Conservation (phyloP, 2,329 filamentous ascomycete genomes). For the Beauveria bassiana region DNA sequence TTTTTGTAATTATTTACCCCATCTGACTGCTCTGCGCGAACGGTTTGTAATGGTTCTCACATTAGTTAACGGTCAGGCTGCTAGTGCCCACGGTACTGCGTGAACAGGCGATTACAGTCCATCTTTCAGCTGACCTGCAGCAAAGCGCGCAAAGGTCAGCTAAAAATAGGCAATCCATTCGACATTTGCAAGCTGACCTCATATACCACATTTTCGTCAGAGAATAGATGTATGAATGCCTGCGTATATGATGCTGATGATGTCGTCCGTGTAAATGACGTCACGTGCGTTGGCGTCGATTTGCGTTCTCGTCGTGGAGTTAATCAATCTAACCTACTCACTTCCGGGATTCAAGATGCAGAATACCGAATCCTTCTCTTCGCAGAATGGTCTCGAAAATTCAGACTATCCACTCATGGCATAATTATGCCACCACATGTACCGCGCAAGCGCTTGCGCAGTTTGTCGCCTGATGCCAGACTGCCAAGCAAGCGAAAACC, state of each 20-base stretch:
- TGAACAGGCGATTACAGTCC: neutral
- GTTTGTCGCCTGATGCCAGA: conserved; percentile 19
- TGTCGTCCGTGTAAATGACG: neutral
- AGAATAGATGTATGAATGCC: no score
- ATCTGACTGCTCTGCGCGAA: neutral
- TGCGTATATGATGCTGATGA: neutral
- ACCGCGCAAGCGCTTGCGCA: conserved; percentile 57
- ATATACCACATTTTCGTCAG: no score
- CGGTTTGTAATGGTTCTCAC: neutral
- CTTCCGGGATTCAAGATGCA: neutral
- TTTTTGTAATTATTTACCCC: no score
- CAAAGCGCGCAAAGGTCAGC: no score
- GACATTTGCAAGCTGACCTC: neutral
- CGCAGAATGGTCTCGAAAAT: neutral
- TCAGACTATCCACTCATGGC: neutral
- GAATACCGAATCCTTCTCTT: neutral
- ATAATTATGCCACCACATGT: conserved; percentile 58
- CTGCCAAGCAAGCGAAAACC: conserved; percentile 35
- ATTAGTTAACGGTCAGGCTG: neutral
- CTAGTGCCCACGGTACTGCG: neutral
- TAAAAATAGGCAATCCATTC: neutral
- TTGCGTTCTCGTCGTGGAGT: neutral
- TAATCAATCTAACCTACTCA: neutral
- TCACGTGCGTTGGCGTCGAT: conserved; percentile 7
- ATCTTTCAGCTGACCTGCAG: neutral